Percentiles rank a stretch among this genome's conserved stretches.
These are phyloP conservation scores for Arthrobotrys musiformis DNA, from an alignment of 2,329 filamentous ascomycete genomes.

Conservation along the genomic window DNA sequence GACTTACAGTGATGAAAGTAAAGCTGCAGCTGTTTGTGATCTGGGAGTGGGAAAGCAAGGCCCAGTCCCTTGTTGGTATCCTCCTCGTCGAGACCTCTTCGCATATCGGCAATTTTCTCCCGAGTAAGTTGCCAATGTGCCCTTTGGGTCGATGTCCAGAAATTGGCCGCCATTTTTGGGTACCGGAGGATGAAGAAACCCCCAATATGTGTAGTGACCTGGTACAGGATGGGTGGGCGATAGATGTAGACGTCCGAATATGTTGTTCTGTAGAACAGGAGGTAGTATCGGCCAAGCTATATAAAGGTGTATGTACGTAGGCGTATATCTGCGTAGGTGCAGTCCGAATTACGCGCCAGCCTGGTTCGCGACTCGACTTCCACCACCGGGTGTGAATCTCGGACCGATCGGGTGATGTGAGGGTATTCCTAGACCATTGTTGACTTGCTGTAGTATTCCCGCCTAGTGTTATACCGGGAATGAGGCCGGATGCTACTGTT, in stretches of 20 bases:
- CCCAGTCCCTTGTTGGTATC: constrained; percentile 77
- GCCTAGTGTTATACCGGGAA: not conserved
- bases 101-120: constrained; percentile 78
- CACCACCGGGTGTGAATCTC: not conserved
- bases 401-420: not conserved
- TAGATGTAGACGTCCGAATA: not conserved
- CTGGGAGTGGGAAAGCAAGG: constrained; percentile 79
- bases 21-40: constrained; percentile 83
- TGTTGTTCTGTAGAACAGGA: not conserved
- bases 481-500: not conserved
- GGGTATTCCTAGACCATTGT: not conserved
- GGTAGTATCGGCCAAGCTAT: not conserved
- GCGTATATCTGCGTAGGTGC: too few species aligned
- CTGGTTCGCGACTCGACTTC: not conserved
- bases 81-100: constrained; percentile 79
- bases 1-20: constrained; percentile 87
- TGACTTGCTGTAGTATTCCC: not conserved
- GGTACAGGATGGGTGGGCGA: not conserved
- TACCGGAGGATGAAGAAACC: not conserved
- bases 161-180: constrained; percentile 85
- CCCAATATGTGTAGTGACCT: not conserved
- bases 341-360: constrained; percentile 7
- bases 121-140: constrained; percentile 91
- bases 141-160: constrained; percentile 93
- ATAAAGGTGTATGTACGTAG: not conserved